Conservation (phyloP, 2,329 filamentous ascomycete genomes). For the Zasmidium angulare region DNA sequence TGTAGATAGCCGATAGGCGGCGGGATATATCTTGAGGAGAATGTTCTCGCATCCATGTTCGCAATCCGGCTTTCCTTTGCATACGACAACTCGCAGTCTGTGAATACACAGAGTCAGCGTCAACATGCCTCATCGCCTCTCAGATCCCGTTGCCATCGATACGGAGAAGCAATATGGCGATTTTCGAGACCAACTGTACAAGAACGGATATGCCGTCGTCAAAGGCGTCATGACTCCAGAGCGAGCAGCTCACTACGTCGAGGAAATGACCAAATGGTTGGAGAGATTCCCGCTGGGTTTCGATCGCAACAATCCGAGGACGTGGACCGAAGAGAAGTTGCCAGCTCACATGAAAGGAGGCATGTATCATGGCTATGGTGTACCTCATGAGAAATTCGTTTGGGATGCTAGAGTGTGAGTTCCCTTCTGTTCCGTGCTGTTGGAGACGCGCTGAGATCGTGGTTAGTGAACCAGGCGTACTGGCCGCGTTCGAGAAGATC, state of each 20-base stretch:
- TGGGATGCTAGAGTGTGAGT: conserved; percentile 20
- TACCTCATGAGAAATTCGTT: conserved; percentile 24
- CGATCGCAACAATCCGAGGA: conserved; percentile 14
- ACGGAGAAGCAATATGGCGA: conserved; percentile 13
- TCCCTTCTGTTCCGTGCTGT: background rate
- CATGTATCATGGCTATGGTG: conserved; percentile 21
- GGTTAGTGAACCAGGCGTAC: conserved; percentile 18
- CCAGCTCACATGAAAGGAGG: conserved; percentile 20
- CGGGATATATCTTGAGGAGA: background rate
- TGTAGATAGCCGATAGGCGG: background rate
- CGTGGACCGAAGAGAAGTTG: conserved; percentile 12
- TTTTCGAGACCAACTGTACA: conserved; percentile 16
- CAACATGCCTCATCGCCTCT: conserved; percentile 14
- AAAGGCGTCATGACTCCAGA: conserved; percentile 11
- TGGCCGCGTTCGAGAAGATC: conserved; percentile 18
- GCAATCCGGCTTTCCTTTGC: no score
- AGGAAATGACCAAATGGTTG: conserved; percentile 18
- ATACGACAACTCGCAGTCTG: no score
- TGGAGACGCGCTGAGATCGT: background rate
- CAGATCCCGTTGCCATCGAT: conserved; percentile 10
- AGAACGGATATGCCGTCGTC: conserved; percentile 15
- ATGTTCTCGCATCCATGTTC: background rate
- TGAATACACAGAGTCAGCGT: background rate
- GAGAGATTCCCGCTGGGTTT: conserved; percentile 16
- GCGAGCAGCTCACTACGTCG: conserved; percentile 12